phyloP scores from a whole-genome alignment of 352 stramenopile species.

The Stramenopiles sp. region DNA sequence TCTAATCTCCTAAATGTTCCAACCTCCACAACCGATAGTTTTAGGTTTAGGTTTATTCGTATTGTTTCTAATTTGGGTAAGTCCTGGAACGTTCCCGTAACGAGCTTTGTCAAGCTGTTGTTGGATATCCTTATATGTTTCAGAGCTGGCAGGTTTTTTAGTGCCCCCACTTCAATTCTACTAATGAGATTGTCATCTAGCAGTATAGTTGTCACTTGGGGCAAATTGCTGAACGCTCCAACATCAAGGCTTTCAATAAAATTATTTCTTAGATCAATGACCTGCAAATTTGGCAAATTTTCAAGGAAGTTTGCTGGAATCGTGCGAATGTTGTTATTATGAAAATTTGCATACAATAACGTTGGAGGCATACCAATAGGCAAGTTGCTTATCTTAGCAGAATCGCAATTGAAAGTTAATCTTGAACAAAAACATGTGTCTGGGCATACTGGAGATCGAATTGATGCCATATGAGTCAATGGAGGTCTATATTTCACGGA shows the following conservation, averaged over 20 bases:
- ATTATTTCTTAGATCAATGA: not conserved
- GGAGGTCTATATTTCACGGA: not conserved
- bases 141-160: not conserved
- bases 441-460: not conserved
- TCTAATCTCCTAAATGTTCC: not conserved
- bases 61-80: not conserved
- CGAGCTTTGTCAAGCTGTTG: not conserved
- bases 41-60: not conserved
- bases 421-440: not conserved
- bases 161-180: not conserved
- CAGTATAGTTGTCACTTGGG: not conserved
- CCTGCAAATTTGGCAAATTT: not conserved
- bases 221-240: not conserved
- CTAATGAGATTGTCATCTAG: not conserved
- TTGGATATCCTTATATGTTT: not conserved
- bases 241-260: not conserved
- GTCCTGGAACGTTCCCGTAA: not conserved
- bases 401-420: not conserved
- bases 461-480: not conserved
- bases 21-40: not conserved
- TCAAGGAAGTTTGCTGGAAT: not conserved
- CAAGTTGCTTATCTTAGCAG: not conserved
- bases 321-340: not conserved
- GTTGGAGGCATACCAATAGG: not conserved
- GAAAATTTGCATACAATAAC: not conserved